These are phyloP conservation scores for Lodderomyces jiufengensis DNA, from an alignment of 1,139 yeast genomes.

Conservation along the genomic window DNA sequence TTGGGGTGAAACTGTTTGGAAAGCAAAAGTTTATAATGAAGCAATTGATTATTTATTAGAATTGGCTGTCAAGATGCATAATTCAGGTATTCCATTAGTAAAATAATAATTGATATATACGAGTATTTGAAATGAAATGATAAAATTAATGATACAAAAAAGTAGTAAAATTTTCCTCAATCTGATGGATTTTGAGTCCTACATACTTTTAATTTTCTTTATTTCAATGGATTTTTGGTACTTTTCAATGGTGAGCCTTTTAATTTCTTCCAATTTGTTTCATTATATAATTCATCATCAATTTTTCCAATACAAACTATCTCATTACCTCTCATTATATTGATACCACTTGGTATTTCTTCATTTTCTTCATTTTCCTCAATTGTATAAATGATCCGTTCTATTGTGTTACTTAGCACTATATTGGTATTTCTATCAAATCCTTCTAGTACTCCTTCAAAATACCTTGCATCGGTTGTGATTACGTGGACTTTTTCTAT, in stretches of 20 bases:
- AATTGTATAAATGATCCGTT: constrained; percentile 36
- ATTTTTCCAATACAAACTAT: constrained; percentile 76
- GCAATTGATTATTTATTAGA: constrained; percentile 88
- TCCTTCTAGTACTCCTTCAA: constrained; percentile 73
- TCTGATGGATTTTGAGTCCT: too few relatives aligned
- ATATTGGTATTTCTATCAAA: constrained; percentile 80
- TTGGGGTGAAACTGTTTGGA: constrained; percentile 93
- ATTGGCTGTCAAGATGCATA: constrained; percentile 77
- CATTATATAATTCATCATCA: constrained; percentile 48
- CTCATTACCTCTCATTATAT: constrained; percentile 76
- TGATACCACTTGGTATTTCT: constrained; percentile 52
- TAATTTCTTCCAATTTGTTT: constrained; percentile 57
- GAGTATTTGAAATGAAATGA: too few relatives aligned
- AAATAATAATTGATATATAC: too few relatives aligned
- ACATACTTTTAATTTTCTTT: not conserved
- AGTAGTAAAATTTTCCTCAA: too few relatives aligned
- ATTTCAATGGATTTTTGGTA: constrained; percentile 40
- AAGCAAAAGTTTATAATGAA: constrained; percentile 89
- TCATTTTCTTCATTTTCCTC: constrained; percentile 39
- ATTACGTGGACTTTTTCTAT: constrained; percentile 63
- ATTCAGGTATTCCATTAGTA: constrained; percentile 51
- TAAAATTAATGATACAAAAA: too few relatives aligned
- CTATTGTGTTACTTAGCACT: constrained; percentile 59
- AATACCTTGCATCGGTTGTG: constrained; percentile 78
- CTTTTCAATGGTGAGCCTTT: constrained; percentile 35